A percentile compares a stretch with the other conserved stretches of the same genome.
Conservation (phyloP, 176 grass and related monocot species). For the Elymus sibiricus region DNA sequence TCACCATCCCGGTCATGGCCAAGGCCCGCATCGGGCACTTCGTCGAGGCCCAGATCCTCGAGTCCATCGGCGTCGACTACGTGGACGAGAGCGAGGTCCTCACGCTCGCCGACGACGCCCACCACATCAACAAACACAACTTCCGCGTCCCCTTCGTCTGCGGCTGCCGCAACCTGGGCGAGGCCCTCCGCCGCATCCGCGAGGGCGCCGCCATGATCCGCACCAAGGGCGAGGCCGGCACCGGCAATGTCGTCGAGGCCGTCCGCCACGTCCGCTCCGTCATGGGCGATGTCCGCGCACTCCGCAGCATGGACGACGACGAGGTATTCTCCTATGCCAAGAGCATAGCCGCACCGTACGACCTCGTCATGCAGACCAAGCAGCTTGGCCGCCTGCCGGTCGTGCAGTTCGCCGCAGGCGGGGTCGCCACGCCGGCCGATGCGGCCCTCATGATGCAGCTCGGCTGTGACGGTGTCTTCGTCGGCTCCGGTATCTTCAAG, state of each 20-base stretch:
- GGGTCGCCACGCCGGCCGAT: no score
- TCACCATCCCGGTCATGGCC: slow-evolving; percentile 93
- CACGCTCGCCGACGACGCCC: slow-evolving; percentile 57
- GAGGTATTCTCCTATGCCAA: slow-evolving; percentile 72
- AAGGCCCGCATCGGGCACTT: slow-evolving; percentile 91
- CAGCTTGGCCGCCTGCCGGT: slow-evolving; percentile 60
- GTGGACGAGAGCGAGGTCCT: slow-evolving; percentile 88
- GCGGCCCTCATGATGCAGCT: no score
- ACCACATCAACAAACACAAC: slow-evolving; percentile 84
- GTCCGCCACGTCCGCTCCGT: slow-evolving; percentile 69
- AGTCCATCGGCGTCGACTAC: slow-evolving; percentile 74
- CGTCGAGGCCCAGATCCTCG: slow-evolving; percentile 71
- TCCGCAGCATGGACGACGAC: slow-evolving; percentile 74
- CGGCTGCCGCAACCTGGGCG: slow-evolving; percentile 70
- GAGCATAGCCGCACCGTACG: slow-evolving; percentile 55
- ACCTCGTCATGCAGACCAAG: slow-evolving; percentile 76
- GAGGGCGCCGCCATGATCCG: slow-evolving; percentile 84
- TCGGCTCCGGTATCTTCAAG: no score
- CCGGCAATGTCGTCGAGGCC: slow-evolving; percentile 66
- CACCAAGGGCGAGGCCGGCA: slow-evolving; percentile 81
- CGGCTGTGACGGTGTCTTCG: no score
- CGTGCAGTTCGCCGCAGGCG: slow-evolving; percentile 64
- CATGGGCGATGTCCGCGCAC: slow-evolving; percentile 59
- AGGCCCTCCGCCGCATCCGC: slow-evolving; percentile 62
- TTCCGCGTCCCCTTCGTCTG: slow-evolving; percentile 79